Evolutionary conservation across 169 alveolate genomes (phyloP), one percentile per base, ranked within the genome.

Genomic region (Cryptosporidium ubiquitum): DNA sequence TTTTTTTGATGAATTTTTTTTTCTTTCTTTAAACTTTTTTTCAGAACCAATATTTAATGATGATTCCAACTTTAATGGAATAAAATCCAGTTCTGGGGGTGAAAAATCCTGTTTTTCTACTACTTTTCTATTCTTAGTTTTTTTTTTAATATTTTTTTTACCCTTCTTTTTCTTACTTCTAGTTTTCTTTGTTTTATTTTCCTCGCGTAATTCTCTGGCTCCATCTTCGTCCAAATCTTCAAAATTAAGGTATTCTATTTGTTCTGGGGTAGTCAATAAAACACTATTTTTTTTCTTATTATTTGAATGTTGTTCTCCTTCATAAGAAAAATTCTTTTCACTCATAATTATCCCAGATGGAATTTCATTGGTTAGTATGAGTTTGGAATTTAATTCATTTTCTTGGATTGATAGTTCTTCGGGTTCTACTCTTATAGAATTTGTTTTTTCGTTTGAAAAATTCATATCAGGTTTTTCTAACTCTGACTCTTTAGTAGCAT

Each of bases 351-450:
- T 68, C 7, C 89, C 89, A 1, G 61, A 39, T 40, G 89, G 75
- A 47, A 79, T 61, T 44, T 79, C 75, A 42, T 79, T 64, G 6
- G 64, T 23, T 5, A 79, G 16, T 26, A 79, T 61, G 26, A 18
- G 89, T 40, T 61, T 79, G 2, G 47, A 20, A 40, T 42, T 79
- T 9, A 47, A 29, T 20, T 44, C 16, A 10, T 79, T 64, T 49
- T 79, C 89, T 60, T 79, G 51, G 20, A 40, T 26, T n/a, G 89
- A 79, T 12, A 79, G 47, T 4, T 79, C 89, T 49, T 79, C 89
- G 33, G 75, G 75, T 2, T 79, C 89, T 35, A 5, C 20, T 3
- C 9, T 12, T 16, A 0, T 4, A 1, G 42, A 23, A 26, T 55
- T 5, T 7, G 4, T 26, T 7, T 55, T 55, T 6, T 55, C 66